Conservation (phyloP, 495 filamentous ascomycete species). For the Penicillium lividum region DNA sequence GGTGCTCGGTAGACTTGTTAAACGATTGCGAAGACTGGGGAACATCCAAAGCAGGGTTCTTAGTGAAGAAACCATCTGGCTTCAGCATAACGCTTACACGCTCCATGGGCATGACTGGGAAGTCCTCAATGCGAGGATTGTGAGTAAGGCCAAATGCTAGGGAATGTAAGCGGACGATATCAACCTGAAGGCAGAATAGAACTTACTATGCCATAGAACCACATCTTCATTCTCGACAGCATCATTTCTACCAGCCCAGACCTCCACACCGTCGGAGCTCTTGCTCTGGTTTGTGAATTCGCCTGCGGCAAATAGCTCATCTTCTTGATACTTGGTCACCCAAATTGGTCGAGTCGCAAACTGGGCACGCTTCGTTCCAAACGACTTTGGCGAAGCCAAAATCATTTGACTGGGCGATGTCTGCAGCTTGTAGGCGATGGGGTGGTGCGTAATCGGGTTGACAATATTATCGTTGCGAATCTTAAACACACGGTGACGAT, state of each 20-base stretch:
- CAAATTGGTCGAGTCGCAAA: constrained; percentile 84
- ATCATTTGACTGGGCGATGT: constrained; percentile 76
- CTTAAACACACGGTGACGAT: constrained; percentile 74
- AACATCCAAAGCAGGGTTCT: constrained; percentile 74
- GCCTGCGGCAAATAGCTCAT: constrained; percentile 80
- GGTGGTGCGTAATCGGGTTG: constrained; percentile 73
- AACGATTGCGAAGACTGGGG: constrained; percentile 41
- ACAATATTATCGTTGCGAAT: constrained; percentile 69
- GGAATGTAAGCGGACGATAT: not conserved
- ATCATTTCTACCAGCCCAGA: constrained; percentile 47
- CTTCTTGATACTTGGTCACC: constrained; percentile 76
- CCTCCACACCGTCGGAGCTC: constrained; percentile 50
- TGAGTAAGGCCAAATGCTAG: constrained; percentile 63
- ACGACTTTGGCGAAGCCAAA: constrained; percentile 68
- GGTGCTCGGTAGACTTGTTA: constrained; percentile 41
- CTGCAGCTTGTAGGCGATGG: constrained; percentile 78
- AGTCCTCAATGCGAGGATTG: constrained; percentile 61
- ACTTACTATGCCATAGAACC: constrained; percentile 48
- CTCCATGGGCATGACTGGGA: constrained; percentile 64
- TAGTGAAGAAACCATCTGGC: constrained; percentile 73
- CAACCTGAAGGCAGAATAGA: not conserved
- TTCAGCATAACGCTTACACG: constrained; percentile 59
- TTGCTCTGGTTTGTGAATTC: constrained; percentile 86
- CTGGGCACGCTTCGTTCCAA: constrained; percentile 72
- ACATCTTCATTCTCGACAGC: constrained; percentile 50